A percentile compares a stretch with the other conserved stretches of the same genome.
Evolutionary conservation across 805 yeast species (phyloP).

Genomic region (Vanderwaltozyma polyspora): DNA sequence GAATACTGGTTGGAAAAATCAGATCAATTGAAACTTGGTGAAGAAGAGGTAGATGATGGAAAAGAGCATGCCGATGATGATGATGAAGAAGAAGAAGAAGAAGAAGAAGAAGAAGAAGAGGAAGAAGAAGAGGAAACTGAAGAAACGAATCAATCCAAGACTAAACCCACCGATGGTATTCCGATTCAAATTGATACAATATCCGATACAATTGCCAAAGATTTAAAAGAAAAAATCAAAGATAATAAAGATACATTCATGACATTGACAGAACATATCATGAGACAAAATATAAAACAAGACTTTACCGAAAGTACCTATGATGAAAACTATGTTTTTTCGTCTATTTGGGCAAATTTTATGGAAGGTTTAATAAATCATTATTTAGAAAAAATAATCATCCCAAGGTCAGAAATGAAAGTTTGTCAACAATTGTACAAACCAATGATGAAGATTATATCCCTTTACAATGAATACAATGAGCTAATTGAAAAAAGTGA

Average conservation of each 20-base stretch:
- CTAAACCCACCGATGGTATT: not conserved
- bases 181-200: too few relatives aligned
- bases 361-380: conserved; percentile 30
- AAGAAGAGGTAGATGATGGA: too few relatives aligned
- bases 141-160: not conserved
- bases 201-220: not conserved
- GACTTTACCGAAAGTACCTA: conserved; percentile 23
- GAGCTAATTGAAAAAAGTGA: conserved; percentile 28
- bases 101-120: not conserved
- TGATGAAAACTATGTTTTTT: conserved; percentile 27
- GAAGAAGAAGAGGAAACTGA: not conserved
- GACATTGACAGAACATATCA: conserved; percentile 24
- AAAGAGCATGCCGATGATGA: not conserved
- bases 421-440: conserved; percentile 28
- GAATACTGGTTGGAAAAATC: conserved; percentile 27
- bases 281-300: conserved; percentile 25
- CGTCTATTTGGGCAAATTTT: conserved; percentile 30
- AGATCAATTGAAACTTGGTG: too few relatives aligned
- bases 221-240: not conserved
- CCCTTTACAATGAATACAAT: conserved; percentile 27
- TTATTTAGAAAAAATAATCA: conserved; percentile 26
- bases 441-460: conserved; percentile 29
- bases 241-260: conserved; percentile 6
- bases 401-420: conserved; percentile 28
- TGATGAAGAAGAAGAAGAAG: conserved; percentile 1